Conservation (phyloP, 306 rosid genomes). For the Vigna radiata region DNA sequence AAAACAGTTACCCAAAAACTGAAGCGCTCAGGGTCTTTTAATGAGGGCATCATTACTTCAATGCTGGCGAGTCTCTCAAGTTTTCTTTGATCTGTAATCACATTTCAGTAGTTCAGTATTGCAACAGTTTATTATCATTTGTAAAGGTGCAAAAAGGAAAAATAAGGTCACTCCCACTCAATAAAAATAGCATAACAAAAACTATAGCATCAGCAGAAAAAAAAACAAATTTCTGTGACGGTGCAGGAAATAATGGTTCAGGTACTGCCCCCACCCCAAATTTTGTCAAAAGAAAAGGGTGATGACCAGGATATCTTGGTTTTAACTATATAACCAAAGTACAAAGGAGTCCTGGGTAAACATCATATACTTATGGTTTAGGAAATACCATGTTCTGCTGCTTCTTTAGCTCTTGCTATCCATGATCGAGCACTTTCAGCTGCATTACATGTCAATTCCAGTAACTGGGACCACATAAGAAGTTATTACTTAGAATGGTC, state of each 20-base stretch:
- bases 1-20: slow-evolving; percentile 81
- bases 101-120: slow-evolving; percentile 31
- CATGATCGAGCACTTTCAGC: slow-evolving; percentile 76
- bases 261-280: not conserved
- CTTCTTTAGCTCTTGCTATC: slow-evolving; percentile 78
- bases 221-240: not conserved
- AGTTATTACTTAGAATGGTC: slow-evolving; percentile 14
- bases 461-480: slow-evolving; percentile 60
- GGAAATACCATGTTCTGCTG: slow-evolving; percentile 72
- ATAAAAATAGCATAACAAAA: not conserved
- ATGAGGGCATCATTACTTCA: slow-evolving; percentile 88
- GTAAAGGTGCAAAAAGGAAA: slow-evolving; percentile 32
- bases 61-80: slow-evolving; percentile 71
- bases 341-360: slow-evolving; percentile 4
- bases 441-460: slow-evolving; percentile 63
- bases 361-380: slow-evolving; percentile 22
- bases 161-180: not conserved
- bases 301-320: slow-evolving; percentile 24
- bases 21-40: slow-evolving; percentile 82
- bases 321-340: not conserved
- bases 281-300: not conserved
- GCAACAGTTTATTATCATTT: slow-evolving; percentile 28
- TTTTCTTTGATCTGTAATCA: slow-evolving; percentile 72
- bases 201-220: not conserved
- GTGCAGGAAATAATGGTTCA: slow-evolving; percentile 1